Percentiles rank a stretch among this genome's conserved stretches.
phyloP scores from a whole-genome alignment of 345 rosid genomes.

The Theobroma cacao region DNA sequence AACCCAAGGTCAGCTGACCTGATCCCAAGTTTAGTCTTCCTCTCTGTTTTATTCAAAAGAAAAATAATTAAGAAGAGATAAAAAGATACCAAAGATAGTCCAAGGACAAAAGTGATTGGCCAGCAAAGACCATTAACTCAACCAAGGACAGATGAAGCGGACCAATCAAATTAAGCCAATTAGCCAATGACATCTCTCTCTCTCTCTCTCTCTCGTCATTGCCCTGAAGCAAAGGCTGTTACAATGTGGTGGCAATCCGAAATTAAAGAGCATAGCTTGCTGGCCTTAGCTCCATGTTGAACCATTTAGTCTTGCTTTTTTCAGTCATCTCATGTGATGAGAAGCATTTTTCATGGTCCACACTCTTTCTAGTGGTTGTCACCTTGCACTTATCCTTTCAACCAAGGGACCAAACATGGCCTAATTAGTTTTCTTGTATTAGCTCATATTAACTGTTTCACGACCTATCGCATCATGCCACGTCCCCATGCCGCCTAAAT shows the following conservation, averaged over 20 bases:
- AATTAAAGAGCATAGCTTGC: not conserved
- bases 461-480: not conserved
- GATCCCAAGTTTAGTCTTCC: not conserved
- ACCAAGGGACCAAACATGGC: slow-evolving; percentile 7
- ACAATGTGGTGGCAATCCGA: not conserved
- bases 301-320: slow-evolving; percentile 16
- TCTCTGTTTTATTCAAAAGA: not conserved
- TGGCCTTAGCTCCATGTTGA: not conserved
- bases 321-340: slow-evolving; percentile 27
- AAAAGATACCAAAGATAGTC: slow-evolving; percentile 16
- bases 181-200: not conserved
- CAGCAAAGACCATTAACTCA: slow-evolving; percentile 20
- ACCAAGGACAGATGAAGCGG: not conserved
- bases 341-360: slow-evolving; percentile 26
- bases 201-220: too few species aligned
- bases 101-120: slow-evolving; percentile 16
- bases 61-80: not conserved
- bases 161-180: slow-evolving; percentile 5
- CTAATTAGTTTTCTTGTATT: not conserved
- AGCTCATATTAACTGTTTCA: not conserved
- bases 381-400: slow-evolving; percentile 1
- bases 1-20: not conserved
- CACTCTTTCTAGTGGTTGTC: slow-evolving; percentile 23
- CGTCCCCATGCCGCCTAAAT: not conserved
- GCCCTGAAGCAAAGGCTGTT: slow-evolving; percentile 1